Base-by-base conservation (phyloP, 1,139 yeast species). In the Scheffersomyces illinoinensis region DNA sequence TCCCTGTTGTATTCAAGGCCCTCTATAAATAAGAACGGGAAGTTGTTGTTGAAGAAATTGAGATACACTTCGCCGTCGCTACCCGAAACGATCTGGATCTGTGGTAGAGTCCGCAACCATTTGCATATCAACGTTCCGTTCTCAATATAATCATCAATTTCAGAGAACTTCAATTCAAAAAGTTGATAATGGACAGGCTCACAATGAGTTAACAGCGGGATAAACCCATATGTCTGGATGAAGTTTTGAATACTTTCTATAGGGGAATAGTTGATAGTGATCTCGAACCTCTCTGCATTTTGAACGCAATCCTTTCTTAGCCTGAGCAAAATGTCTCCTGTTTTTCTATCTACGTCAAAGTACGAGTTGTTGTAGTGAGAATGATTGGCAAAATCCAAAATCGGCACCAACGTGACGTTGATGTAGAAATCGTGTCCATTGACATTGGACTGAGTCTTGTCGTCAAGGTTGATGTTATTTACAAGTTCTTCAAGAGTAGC, bases 311-410 rank as follows among this genome's bases (percentile, higher is more conserved):
- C 60, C 12, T 57, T 19, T 24, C 75, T 75, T 17, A 75, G 61
- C 23, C 72, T 70, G 53, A 85, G 69, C 0, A 88, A 52, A 2
- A 88, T 75, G 58, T 85, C 90, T 2, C 75, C 71, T 3, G 75
- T 79, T 0, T 58, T 52, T 23, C 79, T 73, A 68, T 88, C 92
- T 17, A 87, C 78, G 68, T 89, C 95, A 71, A 87, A 89, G 63
- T 76, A 80, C 0, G 90, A 83, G 69, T 86, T 88, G 54, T 75
- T 72, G 6, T 61, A 49, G 51, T 71, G 73, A 53, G 72, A 74
- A 68, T 89, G 95, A 67, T 89, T 89, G 5, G 84, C 90, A 76
- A 85, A 89, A 68, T 89, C 95, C 47, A 89, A 68, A 0, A 87
- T 63, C 0, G 95, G 93, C 0, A 89, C 91, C 58, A 89, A 70